Evolutionary conservation across 2,329 filamentous ascomycete species (phyloP), one percentile per base, ranked within the genome.

Genomic region (Aspergillus chevalieri): DNA sequence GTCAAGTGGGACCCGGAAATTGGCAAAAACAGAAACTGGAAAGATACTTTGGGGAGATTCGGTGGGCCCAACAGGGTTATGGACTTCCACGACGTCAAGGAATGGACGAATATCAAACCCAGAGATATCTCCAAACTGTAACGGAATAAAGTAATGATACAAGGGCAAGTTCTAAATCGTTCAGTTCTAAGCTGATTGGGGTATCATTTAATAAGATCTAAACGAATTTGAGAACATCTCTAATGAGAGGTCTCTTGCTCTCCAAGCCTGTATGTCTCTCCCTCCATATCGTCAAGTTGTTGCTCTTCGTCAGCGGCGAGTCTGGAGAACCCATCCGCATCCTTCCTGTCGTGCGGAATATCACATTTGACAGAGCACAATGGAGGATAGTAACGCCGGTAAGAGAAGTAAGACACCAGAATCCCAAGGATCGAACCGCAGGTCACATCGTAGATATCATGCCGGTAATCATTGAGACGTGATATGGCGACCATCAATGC

Each of bases 371-470:
- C 57, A n/a, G 71, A 74, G 42, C 73, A 65, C 48, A 84, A 59
- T 4, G 74, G 65, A 0, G 81, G 81, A 59, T 79, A 85, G 59
- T 84, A 84, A 45, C 81, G 69, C 47, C 80, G 69, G 62, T 83
- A 85, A 6, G 78, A 79, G 52, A 80, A 78, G 62, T 76, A 79
- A 12, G 80, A 76, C 3, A 84, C 69, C 1, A 68, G 48, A 26
- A 81, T 68, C 0, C 82, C 82, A 6, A 85, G 60, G 17, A 78
- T 47, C 14, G 74, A 77, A 0, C 82, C 82, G 6, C 69, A 70
- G 3, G 77, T 78, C 4, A 85, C 81, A 63, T 85, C 82, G 50
- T 78, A 83, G 2, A 83, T 78, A 63, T 84, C 82, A 53, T 85
- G 82, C 22, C 82, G 70, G 59, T 85, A 85, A 57, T 85, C 82